Base-by-base conservation (phyloP, 495 filamentous ascomycete genomes). In the Aspergillus bridgeri region DNA sequence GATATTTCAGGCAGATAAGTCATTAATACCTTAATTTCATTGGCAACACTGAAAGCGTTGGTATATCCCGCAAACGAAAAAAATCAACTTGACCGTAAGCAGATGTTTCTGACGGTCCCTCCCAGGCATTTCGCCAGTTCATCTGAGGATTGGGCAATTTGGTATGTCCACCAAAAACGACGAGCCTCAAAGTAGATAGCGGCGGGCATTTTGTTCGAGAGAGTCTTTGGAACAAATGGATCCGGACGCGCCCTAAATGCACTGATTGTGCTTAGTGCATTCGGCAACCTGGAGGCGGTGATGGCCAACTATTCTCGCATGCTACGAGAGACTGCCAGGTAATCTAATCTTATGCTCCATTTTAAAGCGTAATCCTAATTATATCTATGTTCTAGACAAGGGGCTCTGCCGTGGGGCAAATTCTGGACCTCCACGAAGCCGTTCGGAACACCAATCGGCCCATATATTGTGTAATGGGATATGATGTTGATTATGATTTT, bases 371-470 rank as follows among this genome's bases (percentile, higher is more conserved):
- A 15, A 21, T 25, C 1, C 48, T 50, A 5, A n/a, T 27, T 25
- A 6, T 17, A n/a, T n/a, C n/a, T n/a, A n/a, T 22, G 2, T 18
- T 27, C 42, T 45, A 84, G 84, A 53, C 85, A 89, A 77, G 86
- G 86, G 22, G 80, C 86, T 3, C 78, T 88, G 5, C 86, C 86
- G 0, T 88, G 71, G 21, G 77, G 85, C 1, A 70, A 70, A 5
- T 85, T 88, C 60, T 88, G 83, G 83, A 85, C 83, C 0, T 85
- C 81, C 0, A 86, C 83, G 0, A 74, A 74, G 8, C 86, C 86
- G 0, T 87, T 87, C 56, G 82, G 82, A 27, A 88, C 83, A 3
- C 84, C 85, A 0, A 57, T 86, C 0, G 84, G 79, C 0, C 83
- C 85, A 0, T 86, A 86, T 63, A 43, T 79, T 7, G 44, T 88